phyloP scores from a whole-genome alignment of 495 filamentous ascomycete genomes.

The Podospora sp. region DNA sequence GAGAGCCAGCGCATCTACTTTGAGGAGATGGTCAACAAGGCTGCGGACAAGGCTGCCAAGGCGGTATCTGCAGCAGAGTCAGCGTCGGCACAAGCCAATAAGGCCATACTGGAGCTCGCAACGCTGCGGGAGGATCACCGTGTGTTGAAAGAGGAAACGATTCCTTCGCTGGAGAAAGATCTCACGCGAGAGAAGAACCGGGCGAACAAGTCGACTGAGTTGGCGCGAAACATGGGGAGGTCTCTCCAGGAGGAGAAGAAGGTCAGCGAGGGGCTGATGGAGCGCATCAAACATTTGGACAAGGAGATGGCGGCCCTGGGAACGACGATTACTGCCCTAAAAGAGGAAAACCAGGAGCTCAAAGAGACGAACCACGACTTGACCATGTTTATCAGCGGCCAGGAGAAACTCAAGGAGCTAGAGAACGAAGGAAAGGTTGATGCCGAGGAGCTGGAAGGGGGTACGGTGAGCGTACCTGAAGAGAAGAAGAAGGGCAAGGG shows the following conservation, averaged over 20 bases:
- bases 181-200: conserved; percentile 66
- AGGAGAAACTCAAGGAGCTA: conserved; percentile 77
- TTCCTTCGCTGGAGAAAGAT: conserved; percentile 71
- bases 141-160: conserved; percentile 56
- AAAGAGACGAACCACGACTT: conserved; percentile 89
- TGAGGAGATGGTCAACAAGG: conserved; percentile 88
- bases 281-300: conserved; percentile 69
- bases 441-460: conserved; percentile 55
- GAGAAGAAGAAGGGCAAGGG: conserved; percentile 51
- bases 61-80: conserved; percentile 67
- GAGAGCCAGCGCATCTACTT: conserved; percentile 93
- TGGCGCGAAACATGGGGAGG: conserved; percentile 75
- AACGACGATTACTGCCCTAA: conserved; percentile 56
- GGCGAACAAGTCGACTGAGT: conserved; percentile 68
- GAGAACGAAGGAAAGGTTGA: conserved; percentile 62
- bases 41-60: conserved; percentile 84
- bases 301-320: conserved; percentile 58
- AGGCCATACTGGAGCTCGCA: conserved; percentile 53
- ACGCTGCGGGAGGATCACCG: conserved; percentile 58
- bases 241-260: conserved; percentile 86
- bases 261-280: conserved; percentile 76
- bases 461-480: conserved; percentile 48
- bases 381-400: conserved; percentile 82
- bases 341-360: conserved; percentile 61
- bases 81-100: conserved; percentile 57